These are phyloP conservation scores for Cryptococcus neoformans DNA, from an alignment of 1,284 basidiomycete species.

Conservation along the genomic window DNA sequence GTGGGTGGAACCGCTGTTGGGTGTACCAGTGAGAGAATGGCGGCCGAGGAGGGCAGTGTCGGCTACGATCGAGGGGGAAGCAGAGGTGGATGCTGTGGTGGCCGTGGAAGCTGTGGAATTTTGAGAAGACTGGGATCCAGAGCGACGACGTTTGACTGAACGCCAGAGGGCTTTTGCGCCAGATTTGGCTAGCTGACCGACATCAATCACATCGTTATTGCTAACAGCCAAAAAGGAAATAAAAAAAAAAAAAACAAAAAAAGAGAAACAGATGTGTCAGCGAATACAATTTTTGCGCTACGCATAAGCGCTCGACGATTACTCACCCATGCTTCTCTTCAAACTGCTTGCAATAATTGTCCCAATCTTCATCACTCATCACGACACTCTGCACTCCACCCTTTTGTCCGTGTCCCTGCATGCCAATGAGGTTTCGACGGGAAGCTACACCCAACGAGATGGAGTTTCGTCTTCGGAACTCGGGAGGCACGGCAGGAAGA, in stretches of 20 bases:
- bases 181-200: slow-evolving; percentile 36
- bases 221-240: neutral
- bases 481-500: slow-evolving; percentile 34
- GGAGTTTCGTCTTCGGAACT: slow-evolving; percentile 40
- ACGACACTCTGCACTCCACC: slow-evolving; percentile 20
- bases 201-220: slow-evolving; percentile 32
- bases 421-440: slow-evolving; percentile 36
- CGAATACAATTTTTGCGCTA: neutral
- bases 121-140: slow-evolving; percentile 4
- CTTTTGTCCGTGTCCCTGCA: slow-evolving; percentile 12
- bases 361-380: slow-evolving; percentile 48
- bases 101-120: slow-evolving; percentile 6
- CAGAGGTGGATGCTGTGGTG: slow-evolving; percentile 5
- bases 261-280: neutral
- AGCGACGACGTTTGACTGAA: slow-evolving; percentile 26
- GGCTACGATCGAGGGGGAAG: neutral
- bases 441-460: slow-evolving; percentile 46
- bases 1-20: too few relatives aligned
- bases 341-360: slow-evolving; percentile 38
- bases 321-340: slow-evolving; percentile 30
- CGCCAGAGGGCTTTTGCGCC: slow-evolving; percentile 43
- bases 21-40: too few relatives aligned
- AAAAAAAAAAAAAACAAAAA: neutral
- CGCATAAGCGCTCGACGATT: neutral
- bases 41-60: too few relatives aligned